Base-by-base conservation (phyloP, 129 eudicot genomes). In the Chrysanthemum seticuspe region DNA sequence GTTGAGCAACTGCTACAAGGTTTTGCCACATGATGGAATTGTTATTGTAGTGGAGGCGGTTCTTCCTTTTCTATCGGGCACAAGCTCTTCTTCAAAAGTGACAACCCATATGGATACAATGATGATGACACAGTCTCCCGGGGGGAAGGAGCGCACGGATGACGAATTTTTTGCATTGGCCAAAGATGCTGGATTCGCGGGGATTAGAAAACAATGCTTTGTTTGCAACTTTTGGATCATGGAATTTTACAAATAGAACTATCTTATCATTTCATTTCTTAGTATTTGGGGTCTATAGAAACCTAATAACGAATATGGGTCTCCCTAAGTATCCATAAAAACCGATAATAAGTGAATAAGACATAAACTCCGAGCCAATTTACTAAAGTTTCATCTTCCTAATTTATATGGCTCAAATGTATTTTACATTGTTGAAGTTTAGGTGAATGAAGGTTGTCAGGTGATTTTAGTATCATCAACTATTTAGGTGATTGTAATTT, bases 1-100 rank as follows among this genome's bases (percentile, higher is more conserved):
- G 19, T 21, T 87, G 71, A 87, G 74, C 67, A 87, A 84, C 8
- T 87, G 92, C 72, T 64, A 75, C 56, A 54, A 72, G 12, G 86
- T 89, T 13, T 56, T 84, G n/a, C 85, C 92, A 7, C 57, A 31
- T 8, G 19, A 73, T 2, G 92, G 87, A 27, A 87, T 79, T 65
- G 72, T 87, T 55, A 84, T 87, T 23, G 51, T 76, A 5, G 77
- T 83, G 6, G 92, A 87, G 25, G 10, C 27, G 1, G 54, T 83
- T 19, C 59, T 78, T 8, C 74, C 92, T 0, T 82, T 67, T 47
- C 13, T 25, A 34, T 81, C 81, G 3, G 55, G 72, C 4, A 68
- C 31, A 2, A 81, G 66, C 11, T 29, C n/a, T 4, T 2, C 52
- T 0, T 56, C n/a, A n/a, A 2, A 56, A 52, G 29, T n/a, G n/a